These are phyloP conservation scores for Phyllosticta citrichinensis DNA, from an alignment of 2,329 filamentous ascomycete species.

Conservation along the genomic window DNA sequence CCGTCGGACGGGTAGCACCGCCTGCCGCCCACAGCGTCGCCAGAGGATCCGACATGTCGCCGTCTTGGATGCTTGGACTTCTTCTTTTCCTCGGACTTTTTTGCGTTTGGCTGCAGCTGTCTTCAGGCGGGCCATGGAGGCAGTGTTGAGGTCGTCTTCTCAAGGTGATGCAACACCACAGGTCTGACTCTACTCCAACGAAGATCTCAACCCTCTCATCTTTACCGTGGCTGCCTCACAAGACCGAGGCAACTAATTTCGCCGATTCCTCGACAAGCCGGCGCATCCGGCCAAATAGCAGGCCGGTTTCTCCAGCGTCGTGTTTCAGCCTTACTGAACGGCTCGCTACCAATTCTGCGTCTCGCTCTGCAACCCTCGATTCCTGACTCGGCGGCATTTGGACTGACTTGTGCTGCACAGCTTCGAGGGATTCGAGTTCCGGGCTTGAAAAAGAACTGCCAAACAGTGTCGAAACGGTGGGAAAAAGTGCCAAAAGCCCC, in stretches of 20 bases:
- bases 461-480: not conserved
- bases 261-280: not conserved
- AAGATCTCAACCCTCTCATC: not conserved
- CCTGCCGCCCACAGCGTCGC: not conserved
- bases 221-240: not conserved
- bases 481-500: not conserved
- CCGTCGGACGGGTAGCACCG: not conserved
- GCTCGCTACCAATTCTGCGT: not conserved
- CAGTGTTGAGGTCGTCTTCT: not conserved
- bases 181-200: not conserved
- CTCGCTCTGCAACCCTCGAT: not conserved
- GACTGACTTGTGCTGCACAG: not conserved
- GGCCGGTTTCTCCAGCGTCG: not conserved
- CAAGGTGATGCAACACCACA: not conserved
- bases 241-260: not conserved
- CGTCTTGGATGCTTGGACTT: not conserved
- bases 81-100: not conserved
- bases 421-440: not conserved
- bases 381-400: not conserved
- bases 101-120: not conserved
- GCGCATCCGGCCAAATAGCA: not conserved
- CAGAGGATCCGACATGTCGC: not conserved
- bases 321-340: not conserved
- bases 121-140: not conserved
- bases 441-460: not conserved